Conservation (phyloP, 371 early-diverging fungal species). For the Zychaea mexicana region DNA sequence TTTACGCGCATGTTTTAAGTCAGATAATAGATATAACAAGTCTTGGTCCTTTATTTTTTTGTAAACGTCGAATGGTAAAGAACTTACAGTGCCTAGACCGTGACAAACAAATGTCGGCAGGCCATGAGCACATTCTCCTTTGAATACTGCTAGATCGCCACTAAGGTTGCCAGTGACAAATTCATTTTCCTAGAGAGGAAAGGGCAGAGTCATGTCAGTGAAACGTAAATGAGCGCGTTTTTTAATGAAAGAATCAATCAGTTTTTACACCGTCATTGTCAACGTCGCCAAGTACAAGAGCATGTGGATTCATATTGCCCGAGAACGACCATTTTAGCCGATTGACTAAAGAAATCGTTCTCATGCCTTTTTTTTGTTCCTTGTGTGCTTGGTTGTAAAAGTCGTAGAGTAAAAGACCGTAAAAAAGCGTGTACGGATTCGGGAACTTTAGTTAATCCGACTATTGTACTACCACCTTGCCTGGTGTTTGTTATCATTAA, state of each 20-base stretch:
- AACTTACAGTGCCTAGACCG: conserved; percentile 62
- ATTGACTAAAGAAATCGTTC: conserved; percentile 72
- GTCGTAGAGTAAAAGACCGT: background rate
- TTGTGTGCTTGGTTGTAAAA: background rate
- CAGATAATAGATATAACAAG: too few species aligned
- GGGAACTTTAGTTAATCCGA: background rate
- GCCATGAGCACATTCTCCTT: conserved; percentile 61
- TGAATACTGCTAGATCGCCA: conserved; percentile 81
- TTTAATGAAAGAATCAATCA: background rate
- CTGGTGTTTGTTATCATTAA: background rate
- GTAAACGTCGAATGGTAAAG: background rate
- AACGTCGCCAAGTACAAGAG: conserved; percentile 81
- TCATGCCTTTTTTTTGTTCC: conserved; percentile 29
- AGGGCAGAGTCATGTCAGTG: background rate
- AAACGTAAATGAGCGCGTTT: too few species aligned
- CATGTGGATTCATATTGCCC: conserved; percentile 83
- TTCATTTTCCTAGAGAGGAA: conserved; percentile 69
- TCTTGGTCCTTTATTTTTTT: background rate
- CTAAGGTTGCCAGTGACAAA: conserved; percentile 82
- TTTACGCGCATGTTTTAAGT: background rate
- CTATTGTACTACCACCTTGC: background rate
- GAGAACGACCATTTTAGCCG: conserved; percentile 77
- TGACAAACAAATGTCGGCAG: conserved; percentile 59
- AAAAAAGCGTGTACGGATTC: background rate
- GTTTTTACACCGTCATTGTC: conserved; percentile 74